Evolutionary conservation across 148 eudicot genomes (phyloP), one percentile per base, ranked within the genome.

Genomic region (Fagopyrum tataricum): DNA sequence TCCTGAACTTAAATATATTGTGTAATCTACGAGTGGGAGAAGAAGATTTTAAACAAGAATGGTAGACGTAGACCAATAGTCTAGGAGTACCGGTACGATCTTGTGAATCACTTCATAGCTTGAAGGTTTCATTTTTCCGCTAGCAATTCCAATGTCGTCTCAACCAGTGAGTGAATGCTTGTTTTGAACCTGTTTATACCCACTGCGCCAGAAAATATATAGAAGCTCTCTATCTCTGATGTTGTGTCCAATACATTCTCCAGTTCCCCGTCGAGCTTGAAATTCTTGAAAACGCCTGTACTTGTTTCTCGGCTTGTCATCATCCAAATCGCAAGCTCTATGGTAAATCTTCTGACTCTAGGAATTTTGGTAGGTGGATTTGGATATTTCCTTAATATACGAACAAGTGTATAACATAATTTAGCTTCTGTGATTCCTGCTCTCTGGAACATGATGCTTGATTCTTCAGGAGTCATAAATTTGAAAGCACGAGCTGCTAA

Each of bases 241-340:
- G 94, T 91, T 2, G 97, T 91, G 69, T 91, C 97, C 73, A 79
- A 68, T 17, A 95, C 88, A 67, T 79, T 77, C 72, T 90, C 86
- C 55, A 95, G 84, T 84, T 88, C 93, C 44, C 39, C 76, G 71
- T 79, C 76, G 79, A 95, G 78, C 62, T 87, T 89, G 48, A 91
- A 43, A 55, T 80, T 72, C 75, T 68, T 83, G 84, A 95, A 87
- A 6, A 71, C 71, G 2, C 21, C 79, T 44, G 81, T 75, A 66
- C 86, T 87, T 70, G 76, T 61, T 49, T 71, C 67, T 43, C 80
- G 76, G 46, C 85, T 86, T 70, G 47, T 82, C 99, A 95, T 90
- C 96, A 91, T 90, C 96, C 92, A 86, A 15, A 87, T 88, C 18
- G 89, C 88, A 73, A 95, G 85, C 81, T 91, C 99, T 79, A 95